Evolutionary conservation across 1,284 basidiomycete species (phyloP).

Genomic region (Cryptococcus maquisensis): DNA sequence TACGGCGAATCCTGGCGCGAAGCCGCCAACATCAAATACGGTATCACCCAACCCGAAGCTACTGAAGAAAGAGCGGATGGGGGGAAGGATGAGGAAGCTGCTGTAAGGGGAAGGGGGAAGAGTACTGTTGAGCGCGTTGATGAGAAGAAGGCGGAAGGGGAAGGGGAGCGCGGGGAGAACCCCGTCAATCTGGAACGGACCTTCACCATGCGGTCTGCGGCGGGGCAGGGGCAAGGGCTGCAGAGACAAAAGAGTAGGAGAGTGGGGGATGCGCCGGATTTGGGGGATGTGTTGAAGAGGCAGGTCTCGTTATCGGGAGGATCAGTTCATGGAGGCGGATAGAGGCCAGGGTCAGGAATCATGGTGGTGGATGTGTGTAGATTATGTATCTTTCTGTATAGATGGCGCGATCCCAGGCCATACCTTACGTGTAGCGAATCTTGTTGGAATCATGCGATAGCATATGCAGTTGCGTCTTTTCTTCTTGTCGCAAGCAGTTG

Average conservation of each 20-base stretch:
- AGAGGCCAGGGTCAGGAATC: no score
- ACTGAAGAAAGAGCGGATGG: constrained; percentile 13
- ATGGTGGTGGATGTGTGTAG: no score
- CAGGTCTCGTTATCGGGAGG: constrained; percentile 32
- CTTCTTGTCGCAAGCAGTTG: no score
- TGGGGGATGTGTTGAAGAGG: constrained; percentile 35
- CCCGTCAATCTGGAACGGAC: not conserved
- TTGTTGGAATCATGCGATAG: no score
- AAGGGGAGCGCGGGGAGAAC: no score
- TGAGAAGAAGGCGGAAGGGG: no score
- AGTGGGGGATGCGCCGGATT: constrained; percentile 24
- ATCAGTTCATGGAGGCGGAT: constrained; percentile 38
- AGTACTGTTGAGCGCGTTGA: no score
- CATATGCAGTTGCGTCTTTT: no score
- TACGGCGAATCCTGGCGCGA: constrained; percentile 36
- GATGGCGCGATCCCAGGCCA: no score
- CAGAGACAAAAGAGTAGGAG: constrained; percentile 3
- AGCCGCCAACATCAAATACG: constrained; percentile 17
- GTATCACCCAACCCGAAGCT: constrained; percentile 13
- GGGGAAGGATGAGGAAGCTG: constrained; percentile 11
- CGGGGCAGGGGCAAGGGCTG: not conserved
- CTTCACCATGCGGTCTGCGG: not conserved
- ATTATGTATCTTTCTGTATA: no score
- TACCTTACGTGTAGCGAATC: no score
- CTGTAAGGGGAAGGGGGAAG: not conserved